Evolutionary conservation across 1,284 basidiomycete species (phyloP).

Genomic region (Wolfiporia cocos): DNA sequence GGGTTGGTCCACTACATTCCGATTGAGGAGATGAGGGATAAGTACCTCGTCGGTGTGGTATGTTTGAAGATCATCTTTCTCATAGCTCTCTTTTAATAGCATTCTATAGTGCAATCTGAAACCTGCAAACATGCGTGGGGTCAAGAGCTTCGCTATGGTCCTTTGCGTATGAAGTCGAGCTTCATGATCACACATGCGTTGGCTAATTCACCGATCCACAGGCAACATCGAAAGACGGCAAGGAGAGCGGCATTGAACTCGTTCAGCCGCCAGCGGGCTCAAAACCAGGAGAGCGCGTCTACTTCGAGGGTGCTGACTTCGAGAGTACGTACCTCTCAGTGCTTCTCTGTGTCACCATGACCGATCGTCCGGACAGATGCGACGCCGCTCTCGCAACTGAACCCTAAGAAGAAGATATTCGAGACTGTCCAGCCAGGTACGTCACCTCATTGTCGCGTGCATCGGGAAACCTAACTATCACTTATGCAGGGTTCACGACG

Average conservation of each 20-base stretch:
- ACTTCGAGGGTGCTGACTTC: constrained; percentile 85
- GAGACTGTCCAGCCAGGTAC: constrained; percentile 87
- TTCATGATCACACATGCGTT: background rate
- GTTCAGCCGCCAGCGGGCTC: constrained; percentile 83
- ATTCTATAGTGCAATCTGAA: constrained; percentile 83
- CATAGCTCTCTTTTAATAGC: constrained; percentile 2
- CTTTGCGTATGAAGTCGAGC: constrained; percentile 59
- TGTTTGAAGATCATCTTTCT: constrained; percentile 21
- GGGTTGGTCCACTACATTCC: constrained; percentile 94
- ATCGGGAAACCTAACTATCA: no score
- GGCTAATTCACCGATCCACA: constrained; percentile 28
- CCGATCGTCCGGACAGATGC: constrained; percentile 51
- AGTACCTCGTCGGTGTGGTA: constrained; percentile 82
- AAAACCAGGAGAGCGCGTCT: constrained; percentile 87
- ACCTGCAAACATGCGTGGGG: constrained; percentile 91
- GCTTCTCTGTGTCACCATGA: background rate
- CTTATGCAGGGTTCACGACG: constrained; percentile 70
- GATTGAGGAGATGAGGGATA: constrained; percentile 88
- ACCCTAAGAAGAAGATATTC: constrained; percentile 97
- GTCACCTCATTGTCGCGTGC: constrained; percentile 9
- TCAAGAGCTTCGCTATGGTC: constrained; percentile 97
- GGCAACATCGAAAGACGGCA: constrained; percentile 87
- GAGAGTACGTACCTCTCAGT: constrained; percentile 47
- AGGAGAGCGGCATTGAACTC: constrained; percentile 88
- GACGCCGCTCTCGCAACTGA: constrained; percentile 75